These are phyloP conservation scores for Grifola frondosa DNA, from an alignment of 1,284 basidiomycete genomes.

Conservation along the genomic window DNA sequence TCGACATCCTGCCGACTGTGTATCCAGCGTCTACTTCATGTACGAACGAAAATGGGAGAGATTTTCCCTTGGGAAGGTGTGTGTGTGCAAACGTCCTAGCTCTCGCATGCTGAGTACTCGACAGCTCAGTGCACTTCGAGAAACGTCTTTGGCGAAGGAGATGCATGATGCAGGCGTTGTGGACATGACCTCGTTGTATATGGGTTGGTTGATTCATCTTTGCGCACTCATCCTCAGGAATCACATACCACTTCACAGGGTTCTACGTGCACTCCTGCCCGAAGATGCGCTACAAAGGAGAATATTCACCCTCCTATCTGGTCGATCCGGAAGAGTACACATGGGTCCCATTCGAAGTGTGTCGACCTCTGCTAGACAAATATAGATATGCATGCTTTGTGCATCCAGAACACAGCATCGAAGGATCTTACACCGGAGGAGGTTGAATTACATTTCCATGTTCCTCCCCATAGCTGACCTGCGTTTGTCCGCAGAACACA, in stretches of 20 bases:
- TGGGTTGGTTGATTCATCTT: conserved; percentile 59
- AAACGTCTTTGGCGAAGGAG: conserved; percentile 71
- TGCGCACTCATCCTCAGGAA: background rate
- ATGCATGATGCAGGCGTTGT: conserved; percentile 69
- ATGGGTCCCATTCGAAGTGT: conserved; percentile 70
- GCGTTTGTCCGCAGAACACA: background rate
- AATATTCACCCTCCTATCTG: conserved; percentile 86
- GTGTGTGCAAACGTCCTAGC: conserved; percentile 3
- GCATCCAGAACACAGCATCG: conserved; percentile 59
- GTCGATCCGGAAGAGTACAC: conserved; percentile 85
- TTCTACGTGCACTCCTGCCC: conserved; percentile 90
- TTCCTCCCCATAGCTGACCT: background rate
- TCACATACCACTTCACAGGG: conserved; percentile 46
- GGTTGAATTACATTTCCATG: background rate
- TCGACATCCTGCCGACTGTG: conserved; percentile 91
- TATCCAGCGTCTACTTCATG: conserved; percentile 96
- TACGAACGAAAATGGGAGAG: conserved; percentile 81
- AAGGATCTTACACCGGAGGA: no score
- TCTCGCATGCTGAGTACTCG: background rate
- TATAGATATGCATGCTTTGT: conserved; percentile 71
- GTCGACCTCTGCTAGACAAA: conserved; percentile 60
- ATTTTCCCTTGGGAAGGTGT: conserved; percentile 82
- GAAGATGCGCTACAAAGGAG: conserved; percentile 98
- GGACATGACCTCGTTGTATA: conserved; percentile 71
- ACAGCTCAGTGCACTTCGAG: conserved; percentile 81